Percentiles rank a stretch among this genome's conserved stretches.
These are phyloP conservation scores for Bruguiera hainesii DNA, from an alignment of 441 rosid species.

Conservation along the genomic window DNA sequence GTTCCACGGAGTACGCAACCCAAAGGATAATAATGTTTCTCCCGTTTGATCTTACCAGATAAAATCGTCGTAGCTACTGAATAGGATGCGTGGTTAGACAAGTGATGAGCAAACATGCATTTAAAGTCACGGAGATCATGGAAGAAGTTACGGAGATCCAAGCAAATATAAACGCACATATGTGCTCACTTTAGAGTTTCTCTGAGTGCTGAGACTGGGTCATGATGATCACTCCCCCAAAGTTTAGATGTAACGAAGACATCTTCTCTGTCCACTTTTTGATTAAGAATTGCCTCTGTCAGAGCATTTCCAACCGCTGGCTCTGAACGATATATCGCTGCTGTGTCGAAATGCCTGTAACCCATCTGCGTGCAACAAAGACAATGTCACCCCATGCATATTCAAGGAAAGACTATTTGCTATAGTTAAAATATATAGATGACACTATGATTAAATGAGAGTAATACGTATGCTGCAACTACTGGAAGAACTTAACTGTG, in stretches of 20 bases:
- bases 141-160: background rate
- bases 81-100: background rate
- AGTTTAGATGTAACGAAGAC: constrained; percentile 72
- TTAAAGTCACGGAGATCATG: background rate
- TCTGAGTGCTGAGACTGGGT: constrained; percentile 70
- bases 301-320: constrained; percentile 72
- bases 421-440: too few species aligned
- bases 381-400: too few species aligned
- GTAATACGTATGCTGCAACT: too few species aligned
- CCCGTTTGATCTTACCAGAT: too few species aligned
- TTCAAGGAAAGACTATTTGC: too few species aligned
- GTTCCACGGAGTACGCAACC: background rate
- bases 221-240: constrained; percentile 84
- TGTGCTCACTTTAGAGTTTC: constrained; percentile 53
- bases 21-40: too few species aligned
- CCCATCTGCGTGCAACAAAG: constrained; percentile 48
- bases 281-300: constrained; percentile 37
- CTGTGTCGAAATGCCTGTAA: constrained; percentile 83
- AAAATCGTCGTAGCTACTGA: too few species aligned
- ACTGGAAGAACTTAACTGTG: too few species aligned
- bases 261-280: constrained; percentile 51
- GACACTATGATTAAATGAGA: too few species aligned
- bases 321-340: constrained; percentile 80
- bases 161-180: background rate
- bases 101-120: constrained; percentile 8